Conservation (phyloP, 768 basidiomycete species). For the Trametes elegans region DNA sequence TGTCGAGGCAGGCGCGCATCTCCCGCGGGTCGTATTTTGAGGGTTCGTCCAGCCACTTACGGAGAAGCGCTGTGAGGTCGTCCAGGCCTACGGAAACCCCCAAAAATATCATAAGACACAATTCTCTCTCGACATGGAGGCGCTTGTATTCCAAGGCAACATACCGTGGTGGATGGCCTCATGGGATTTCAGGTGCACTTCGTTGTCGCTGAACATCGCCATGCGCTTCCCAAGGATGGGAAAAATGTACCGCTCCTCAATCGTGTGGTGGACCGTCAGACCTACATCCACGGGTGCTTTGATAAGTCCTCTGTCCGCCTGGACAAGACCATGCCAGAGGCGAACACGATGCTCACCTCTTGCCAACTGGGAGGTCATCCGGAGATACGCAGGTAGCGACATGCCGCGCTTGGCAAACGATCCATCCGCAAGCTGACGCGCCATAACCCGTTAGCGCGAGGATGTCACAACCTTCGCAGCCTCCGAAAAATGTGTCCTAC, state of each 20-base stretch:
- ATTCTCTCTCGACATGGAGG: background rate
- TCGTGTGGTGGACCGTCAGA: constrained; percentile 53
- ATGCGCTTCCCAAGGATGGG: constrained; percentile 49
- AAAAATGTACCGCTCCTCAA: constrained; percentile 53
- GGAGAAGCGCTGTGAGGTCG: constrained; percentile 37
- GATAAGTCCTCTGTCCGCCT: background rate
- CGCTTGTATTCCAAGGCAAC: background rate
- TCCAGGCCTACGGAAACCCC: constrained; percentile 52
- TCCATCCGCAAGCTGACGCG: constrained; percentile 48
- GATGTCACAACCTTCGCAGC: background rate
- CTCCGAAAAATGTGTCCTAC: constrained; percentile 23
- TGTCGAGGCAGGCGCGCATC: constrained; percentile 49
- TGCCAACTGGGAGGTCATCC: constrained; percentile 37
- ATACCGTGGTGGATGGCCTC: constrained; percentile 52
- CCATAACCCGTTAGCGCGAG: background rate
- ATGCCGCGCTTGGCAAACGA: constrained; percentile 46
- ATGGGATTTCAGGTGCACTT: constrained; percentile 48
- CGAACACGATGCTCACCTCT: constrained; percentile 33
- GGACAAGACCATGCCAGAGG: background rate
- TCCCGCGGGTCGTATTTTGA: constrained; percentile 48
- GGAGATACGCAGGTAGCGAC: constrained; percentile 42
- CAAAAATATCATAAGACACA: too few relatives aligned
- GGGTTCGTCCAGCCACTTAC: constrained; percentile 43
- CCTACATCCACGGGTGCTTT: constrained; percentile 32
- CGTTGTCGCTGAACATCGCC: constrained; percentile 44